Evolutionary conservation across 2,329 filamentous ascomycete genomes (phyloP), one percentile per base, ranked within the genome.

Genomic region (Reticulascus tulasneorum): DNA sequence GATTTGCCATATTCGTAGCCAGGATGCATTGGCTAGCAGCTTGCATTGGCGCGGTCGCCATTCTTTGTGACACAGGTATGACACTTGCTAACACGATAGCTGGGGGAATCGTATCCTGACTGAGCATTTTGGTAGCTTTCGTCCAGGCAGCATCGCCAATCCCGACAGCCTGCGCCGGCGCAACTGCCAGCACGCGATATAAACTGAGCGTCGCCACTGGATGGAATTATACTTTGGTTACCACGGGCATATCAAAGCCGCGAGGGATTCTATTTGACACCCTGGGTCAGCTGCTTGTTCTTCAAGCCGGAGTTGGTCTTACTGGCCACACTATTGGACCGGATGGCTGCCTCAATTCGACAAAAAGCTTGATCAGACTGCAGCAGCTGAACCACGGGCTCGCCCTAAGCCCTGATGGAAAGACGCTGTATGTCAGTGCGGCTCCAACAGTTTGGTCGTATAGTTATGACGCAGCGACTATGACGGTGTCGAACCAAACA

Each of bases 391-490:
- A 63, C 49, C 63, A 64, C 46, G 60, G 60, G 9, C 51, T 65
- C 20, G 51, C 53, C 20, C 49, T 66, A 26, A 57, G 56, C 2
- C 60, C 60, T 3, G 60, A 63, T 37, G 55, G 61, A 38, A 55
- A 41, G 42, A 61, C 54, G 15, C 43, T 66, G 20, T 63, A 62
- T 38, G 61, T 61, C 23, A 60, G 55, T 35, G 55, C 56, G 24
- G 55, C 60, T 46, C 55, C 54, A 13, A 52, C 56, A 3, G 70
- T 71, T 10, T 80, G 66, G 51, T 61, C 68, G 21, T 82, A 77
- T 73, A 56, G 59, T 24, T 84, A 83, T 49, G 64, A 80, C 52
- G 52, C 70, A 8, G 52, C 54, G 4, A 59, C 64, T 9, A 60
- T 63, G 32, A 69, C 68, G 12, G 67, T 69, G 33, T 62, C 60